Evolutionary conservation across 2,329 filamentous ascomycete genomes (phyloP).

Genomic region (Fusarium robinianum): DNA sequence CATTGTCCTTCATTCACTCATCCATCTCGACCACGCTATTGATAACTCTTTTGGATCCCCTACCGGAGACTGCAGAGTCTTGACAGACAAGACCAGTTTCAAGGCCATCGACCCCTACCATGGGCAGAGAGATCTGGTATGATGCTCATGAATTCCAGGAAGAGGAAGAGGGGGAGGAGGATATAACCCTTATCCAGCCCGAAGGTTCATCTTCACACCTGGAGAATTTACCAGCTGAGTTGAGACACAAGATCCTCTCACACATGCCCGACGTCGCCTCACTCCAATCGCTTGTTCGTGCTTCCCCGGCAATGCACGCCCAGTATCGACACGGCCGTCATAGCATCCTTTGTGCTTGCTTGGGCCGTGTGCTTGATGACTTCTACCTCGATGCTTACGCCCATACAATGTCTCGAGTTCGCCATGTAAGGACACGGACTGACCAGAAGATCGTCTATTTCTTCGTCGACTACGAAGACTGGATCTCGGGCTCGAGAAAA

Average conservation of each 20-base stretch:
- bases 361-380: constrained; percentile 25
- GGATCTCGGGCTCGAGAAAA: background rate
- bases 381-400: constrained; percentile 29
- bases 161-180: no score
- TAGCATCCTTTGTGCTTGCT: constrained; percentile 18
- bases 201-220: no score
- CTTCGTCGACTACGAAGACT: constrained; percentile 3
- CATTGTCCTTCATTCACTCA: no score
- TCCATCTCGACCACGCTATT: no score
- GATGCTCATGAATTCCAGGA: no score
- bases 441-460: constrained; percentile 8
- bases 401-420: constrained; percentile 16
- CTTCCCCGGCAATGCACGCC: constrained; percentile 27
- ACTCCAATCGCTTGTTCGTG: constrained; percentile 14
- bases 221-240: constrained; percentile 1
- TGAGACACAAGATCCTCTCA: constrained; percentile 13
- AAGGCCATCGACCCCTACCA: no score
- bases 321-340: constrained; percentile 27
- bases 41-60: no score
- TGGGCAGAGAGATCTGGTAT: no score
- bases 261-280: constrained; percentile 20
- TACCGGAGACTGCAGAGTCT: no score
- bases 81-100: no score
- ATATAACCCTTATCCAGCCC: no score
- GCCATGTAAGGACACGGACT: constrained; percentile 14